Conservation (phyloP, 148 eudicot genomes). For the Bassia scoparia region DNA sequence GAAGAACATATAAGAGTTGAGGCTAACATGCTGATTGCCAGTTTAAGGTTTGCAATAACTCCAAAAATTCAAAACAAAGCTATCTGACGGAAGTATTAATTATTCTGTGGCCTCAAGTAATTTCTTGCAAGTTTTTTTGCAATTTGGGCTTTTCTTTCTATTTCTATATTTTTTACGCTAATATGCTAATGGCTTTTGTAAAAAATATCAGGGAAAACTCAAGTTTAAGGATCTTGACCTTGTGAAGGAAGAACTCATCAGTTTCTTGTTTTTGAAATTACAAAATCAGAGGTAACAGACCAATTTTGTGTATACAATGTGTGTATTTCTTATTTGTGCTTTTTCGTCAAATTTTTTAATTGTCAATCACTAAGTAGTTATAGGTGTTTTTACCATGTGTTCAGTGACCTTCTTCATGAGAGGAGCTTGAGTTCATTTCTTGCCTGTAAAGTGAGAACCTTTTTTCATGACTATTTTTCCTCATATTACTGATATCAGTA, state of each 20-base stretch:
- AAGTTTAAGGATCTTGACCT: slow-evolving; percentile 89
- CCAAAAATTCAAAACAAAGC: too few relatives aligned
- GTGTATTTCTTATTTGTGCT: neutral
- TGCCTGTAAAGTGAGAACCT: slow-evolving; percentile 65
- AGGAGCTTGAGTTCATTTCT: slow-evolving; percentile 85
- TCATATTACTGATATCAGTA: slow-evolving; percentile 5
- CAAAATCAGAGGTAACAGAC: slow-evolving; percentile 63
- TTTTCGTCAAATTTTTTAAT: neutral
- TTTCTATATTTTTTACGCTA: neutral
- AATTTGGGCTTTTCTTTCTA: neutral
- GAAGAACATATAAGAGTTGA: too few relatives aligned
- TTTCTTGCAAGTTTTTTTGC: neutral
- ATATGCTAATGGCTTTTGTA: slow-evolving; percentile 1
- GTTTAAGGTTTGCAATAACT: too few relatives aligned
- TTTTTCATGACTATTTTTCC: neutral
- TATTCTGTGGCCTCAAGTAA: neutral
- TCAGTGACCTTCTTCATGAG: slow-evolving; percentile 77
- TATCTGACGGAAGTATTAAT: too few relatives aligned
- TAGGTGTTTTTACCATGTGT: slow-evolving; percentile 12
- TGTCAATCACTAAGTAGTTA: neutral
- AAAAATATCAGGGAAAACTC: slow-evolving; percentile 74
- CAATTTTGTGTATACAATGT: neutral
- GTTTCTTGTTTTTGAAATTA: slow-evolving; percentile 83
- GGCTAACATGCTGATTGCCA: too few relatives aligned
- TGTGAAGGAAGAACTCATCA: slow-evolving; percentile 75